These are phyloP conservation scores for Trichosporon ovoides DNA, from an alignment of 1,284 basidiomycete species.

Conservation along the genomic window DNA sequence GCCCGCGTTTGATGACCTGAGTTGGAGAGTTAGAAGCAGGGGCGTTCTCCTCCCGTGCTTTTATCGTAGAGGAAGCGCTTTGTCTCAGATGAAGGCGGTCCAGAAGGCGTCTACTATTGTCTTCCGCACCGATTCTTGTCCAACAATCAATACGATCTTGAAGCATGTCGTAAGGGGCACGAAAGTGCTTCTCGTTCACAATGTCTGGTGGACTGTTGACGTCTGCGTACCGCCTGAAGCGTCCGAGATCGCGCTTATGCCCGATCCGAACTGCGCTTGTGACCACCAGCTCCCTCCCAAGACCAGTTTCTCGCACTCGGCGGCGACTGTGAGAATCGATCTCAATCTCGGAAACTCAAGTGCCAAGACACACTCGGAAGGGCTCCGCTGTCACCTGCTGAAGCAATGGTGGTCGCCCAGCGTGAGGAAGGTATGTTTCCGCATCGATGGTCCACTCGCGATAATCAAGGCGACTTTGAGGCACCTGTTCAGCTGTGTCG, in stretches of 20 bases:
- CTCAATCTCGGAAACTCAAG: neutral
- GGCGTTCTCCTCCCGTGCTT: too few species aligned
- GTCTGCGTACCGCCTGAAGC: neutral
- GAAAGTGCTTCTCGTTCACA: neutral
- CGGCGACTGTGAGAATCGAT: neutral
- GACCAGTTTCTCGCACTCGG: neutral
- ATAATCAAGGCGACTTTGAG: neutral
- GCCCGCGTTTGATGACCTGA: too few species aligned
- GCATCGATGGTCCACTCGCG: neutral
- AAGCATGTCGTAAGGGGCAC: neutral
- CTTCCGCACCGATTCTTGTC: neutral
- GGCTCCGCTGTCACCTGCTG: neutral
- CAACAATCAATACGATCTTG: neutral
- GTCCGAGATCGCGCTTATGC: neutral
- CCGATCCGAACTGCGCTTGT: neutral
- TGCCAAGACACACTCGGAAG: too few species aligned
- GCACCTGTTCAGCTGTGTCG: neutral
- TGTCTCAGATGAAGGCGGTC: neutral
- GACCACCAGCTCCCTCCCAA: neutral
- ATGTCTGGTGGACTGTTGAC: neutral
- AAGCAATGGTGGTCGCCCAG: neutral
- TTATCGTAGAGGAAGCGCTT: too few species aligned
- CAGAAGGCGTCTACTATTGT: neutral
- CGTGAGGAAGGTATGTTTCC: neutral
- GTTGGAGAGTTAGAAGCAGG: too few species aligned